Evolutionary conservation across 805 yeast species (phyloP).

Genomic region (Suhomyces emberorum): DNA sequence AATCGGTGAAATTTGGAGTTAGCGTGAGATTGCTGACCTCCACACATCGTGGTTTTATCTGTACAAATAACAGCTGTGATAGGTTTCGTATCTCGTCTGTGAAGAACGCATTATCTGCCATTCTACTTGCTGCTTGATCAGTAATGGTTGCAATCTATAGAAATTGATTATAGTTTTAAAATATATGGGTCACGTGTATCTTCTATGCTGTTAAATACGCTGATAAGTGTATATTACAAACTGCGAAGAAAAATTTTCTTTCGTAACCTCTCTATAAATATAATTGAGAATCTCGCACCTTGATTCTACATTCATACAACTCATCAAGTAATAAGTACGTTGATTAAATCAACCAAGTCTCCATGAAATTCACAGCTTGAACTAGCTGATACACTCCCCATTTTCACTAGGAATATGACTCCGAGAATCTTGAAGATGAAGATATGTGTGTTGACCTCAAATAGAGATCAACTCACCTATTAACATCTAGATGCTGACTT

Average conservation of each 20-base stretch:
- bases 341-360: slow-evolving; percentile 2
- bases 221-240: neutral
- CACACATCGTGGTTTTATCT: slow-evolving; percentile 30
- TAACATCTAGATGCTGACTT: slow-evolving; percentile 3
- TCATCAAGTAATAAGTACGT: slow-evolving; percentile 5
- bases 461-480: slow-evolving; percentile 2
- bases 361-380: neutral
- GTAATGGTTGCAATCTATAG: neutral
- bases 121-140: neutral
- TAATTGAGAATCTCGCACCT: neutral
- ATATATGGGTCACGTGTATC: neutral
- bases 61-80: slow-evolving; percentile 26
- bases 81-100: slow-evolving; percentile 6
- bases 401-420: slow-evolving; percentile 2
- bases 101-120: too few species aligned
- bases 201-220: neutral
- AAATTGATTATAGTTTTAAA: neutral
- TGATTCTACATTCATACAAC: neutral
- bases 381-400: neutral
- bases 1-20: neutral
- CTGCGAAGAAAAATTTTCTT: neutral
- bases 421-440: slow-evolving; percentile 7
- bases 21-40: slow-evolving; percentile 13
- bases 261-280: neutral
- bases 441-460: slow-evolving; percentile 3